phyloP scores from a whole-genome alignment of 768 basidiomycete species.

The Hericium alpestre region DNA sequence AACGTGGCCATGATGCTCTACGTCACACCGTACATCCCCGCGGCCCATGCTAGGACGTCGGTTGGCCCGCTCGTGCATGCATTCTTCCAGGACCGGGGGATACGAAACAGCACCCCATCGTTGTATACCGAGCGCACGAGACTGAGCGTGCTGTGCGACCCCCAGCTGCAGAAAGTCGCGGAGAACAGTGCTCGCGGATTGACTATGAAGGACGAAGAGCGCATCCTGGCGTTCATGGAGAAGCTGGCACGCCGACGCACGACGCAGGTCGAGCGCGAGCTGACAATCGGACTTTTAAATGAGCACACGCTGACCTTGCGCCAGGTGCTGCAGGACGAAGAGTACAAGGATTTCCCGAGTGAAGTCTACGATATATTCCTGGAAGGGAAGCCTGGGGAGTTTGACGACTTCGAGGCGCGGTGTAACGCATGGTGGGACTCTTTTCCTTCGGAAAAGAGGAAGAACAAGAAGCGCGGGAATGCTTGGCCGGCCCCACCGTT shows the following conservation, averaged over 20 bases:
- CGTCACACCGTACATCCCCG: not conserved
- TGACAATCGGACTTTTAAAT: not conserved
- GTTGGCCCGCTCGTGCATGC: not conserved
- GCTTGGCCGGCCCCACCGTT: too few species aligned
- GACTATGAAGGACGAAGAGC: not conserved
- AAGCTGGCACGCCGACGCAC: not conserved
- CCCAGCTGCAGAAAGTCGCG: not conserved
- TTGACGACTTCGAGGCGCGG: too few species aligned
- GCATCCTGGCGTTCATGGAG: not conserved
- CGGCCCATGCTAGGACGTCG: too few species aligned
- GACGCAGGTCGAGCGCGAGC: not conserved
- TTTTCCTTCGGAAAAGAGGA: too few species aligned
- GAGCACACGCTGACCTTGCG: not conserved
- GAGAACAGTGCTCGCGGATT: not conserved
- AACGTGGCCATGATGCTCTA: constrained; percentile 24
- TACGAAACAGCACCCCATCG: not conserved
- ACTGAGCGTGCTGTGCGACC: not conserved
- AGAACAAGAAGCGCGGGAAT: too few species aligned
- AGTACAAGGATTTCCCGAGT: not conserved
- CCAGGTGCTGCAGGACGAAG: not conserved
- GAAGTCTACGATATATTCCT: too few species aligned
- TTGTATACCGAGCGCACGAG: not conserved
- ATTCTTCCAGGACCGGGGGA: constrained; percentile 1
- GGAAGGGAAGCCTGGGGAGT: too few species aligned
- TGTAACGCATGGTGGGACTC: too few species aligned